Evolutionary conservation across 2,329 filamentous ascomycete species (phyloP), one percentile per base, ranked within the genome.

Genomic region (Colletotrichum orbiculare): DNA sequence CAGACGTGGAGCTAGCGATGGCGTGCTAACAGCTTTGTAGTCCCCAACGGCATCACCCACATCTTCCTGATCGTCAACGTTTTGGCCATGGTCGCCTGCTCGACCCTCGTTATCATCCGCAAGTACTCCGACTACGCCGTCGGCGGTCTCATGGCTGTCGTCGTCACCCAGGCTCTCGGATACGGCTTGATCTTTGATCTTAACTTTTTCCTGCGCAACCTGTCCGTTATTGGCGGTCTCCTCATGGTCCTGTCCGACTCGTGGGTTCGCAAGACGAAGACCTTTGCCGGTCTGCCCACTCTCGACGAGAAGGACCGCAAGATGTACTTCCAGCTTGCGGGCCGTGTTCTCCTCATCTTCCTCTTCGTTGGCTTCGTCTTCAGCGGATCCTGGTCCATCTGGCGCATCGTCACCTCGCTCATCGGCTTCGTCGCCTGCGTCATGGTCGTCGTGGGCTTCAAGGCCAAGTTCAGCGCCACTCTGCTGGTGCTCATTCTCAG

Each of bases 281-380:
- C 94, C 3, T 97, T 97, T 68, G 96, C 96, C 52, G 96, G 96
- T 52, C 87, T 99, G 57, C 96, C 96, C 53, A 89, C 93, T 79
- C 87, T 99, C 57, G 96, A 98, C 77, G 96, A 99, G 85, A 98
- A 98, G 89, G 96, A 99, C 79, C 92, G 94, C 82, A 99, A 98
- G 87, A 98, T 98, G 95, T 99, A 99, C 86, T 96, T 99, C 82
- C 96, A 98, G 87, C 90, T 99, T 68, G 96, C 96, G 70, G 96
- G 96, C 41, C 91, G 96, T 72, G 93, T 99, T 41, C 86, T 99
- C 70, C 85, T 99, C 73, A 98, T 99, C 82, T 97, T 99, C 87
- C 87, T 99, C 71, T 99, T 99, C 79, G 79, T 97, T 70, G 96
- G 96, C 66, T 99, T 99, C 75, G 91, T 99, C 73, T 97, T 97